Evolutionary conservation across 768 basidiomycete species (phyloP).

Genomic region (Mycena albidolilacea): DNA sequence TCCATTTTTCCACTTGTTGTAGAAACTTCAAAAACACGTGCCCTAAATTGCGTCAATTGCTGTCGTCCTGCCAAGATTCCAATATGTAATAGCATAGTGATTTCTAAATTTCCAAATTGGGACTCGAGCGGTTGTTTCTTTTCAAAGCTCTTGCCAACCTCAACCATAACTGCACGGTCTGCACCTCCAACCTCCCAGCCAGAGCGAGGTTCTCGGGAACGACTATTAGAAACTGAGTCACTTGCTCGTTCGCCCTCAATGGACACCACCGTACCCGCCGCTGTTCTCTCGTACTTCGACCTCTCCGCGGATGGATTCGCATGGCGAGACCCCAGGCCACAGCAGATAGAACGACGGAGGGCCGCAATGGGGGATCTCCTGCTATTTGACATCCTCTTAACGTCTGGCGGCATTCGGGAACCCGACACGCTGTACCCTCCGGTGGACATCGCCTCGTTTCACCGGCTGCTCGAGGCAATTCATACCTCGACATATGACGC

Average conservation of each 20-base stretch:
- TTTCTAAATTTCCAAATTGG: constrained; percentile 18
- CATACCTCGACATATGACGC: constrained; percentile 74
- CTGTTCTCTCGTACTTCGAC: constrained; percentile 65
- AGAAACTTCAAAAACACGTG: background rate
- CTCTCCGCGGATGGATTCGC: constrained; percentile 66
- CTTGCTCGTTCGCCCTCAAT: background rate
- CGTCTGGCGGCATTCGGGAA: constrained; percentile 71
- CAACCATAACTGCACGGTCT: constrained; percentile 3
- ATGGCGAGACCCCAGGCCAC: constrained; percentile 67
- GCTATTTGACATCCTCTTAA: constrained; percentile 82
- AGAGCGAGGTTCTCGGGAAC: background rate
- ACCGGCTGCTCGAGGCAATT: constrained; percentile 73
- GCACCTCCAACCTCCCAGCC: background rate
- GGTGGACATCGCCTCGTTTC: constrained; percentile 64
- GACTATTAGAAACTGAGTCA: no score
- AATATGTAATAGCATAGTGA: no score
- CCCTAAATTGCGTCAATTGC: no score
- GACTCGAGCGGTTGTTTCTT: constrained; percentile 26
- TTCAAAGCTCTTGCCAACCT: background rate
- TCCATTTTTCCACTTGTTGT: background rate
- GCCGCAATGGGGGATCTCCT: constrained; percentile 73
- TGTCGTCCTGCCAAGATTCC: background rate
- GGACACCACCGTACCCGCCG: background rate
- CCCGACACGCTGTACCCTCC: constrained; percentile 82
- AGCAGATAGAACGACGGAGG: constrained; percentile 76